phyloP scores from a whole-genome alignment of 768 basidiomycete genomes.

The Pholiota molesta region DNA sequence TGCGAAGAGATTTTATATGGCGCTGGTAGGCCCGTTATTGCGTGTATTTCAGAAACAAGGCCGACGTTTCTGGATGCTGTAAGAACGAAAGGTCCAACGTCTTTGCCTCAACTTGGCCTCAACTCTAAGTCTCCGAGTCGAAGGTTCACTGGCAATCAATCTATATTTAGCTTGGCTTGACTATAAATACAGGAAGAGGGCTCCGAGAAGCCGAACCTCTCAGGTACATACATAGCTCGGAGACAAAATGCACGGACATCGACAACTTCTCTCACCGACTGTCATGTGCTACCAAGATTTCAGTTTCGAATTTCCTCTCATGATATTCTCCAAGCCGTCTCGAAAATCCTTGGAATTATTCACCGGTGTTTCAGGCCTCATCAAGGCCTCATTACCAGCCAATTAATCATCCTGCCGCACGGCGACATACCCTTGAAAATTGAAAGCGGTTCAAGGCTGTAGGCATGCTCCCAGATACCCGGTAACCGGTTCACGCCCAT shows the following conservation, averaged over 20 bases:
- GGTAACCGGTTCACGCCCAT: conserved; percentile 13
- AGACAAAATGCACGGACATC: neutral
- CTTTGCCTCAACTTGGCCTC: neutral
- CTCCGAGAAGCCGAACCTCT: neutral
- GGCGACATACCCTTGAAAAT: neutral
- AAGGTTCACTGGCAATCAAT: neutral
- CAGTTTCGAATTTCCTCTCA: neutral
- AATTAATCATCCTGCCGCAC: neutral
- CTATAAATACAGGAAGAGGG: neutral
- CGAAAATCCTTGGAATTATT: neutral
- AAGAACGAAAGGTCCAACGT: too few species aligned
- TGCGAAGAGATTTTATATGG: too few species aligned
- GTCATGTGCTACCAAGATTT: neutral
- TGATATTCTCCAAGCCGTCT: neutral
- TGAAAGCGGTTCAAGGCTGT: neutral
- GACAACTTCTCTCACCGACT: neutral
- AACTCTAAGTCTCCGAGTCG: neutral
- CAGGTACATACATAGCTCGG: neutral
- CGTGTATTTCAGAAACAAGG: too few species aligned
- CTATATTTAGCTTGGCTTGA: neutral
- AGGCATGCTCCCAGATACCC: conserved; percentile 13
- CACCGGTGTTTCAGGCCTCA: neutral
- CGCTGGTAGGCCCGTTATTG: too few species aligned
- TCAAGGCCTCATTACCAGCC: neutral
- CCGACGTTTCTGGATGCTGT: too few species aligned